Conservation (phyloP, 208 protist species). For the Angomonas ambiguus region DNA sequence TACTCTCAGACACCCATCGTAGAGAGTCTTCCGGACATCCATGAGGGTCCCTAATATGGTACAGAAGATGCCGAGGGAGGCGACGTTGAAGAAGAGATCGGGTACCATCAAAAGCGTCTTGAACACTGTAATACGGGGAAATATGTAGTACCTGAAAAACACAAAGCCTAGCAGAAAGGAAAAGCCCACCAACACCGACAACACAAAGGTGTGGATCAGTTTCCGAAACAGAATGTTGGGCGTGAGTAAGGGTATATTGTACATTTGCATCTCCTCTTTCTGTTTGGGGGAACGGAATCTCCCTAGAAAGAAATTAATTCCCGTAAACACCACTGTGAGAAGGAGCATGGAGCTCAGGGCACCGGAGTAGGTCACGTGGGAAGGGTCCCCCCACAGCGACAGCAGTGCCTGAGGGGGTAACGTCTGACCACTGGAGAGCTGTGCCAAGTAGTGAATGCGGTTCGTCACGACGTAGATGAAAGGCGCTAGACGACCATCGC, state of each 20-base stretch:
- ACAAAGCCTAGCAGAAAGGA: slow-evolving; percentile 6
- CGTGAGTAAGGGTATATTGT: slow-evolving; percentile 47
- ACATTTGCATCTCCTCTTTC: slow-evolving; percentile 27
- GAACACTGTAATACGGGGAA: slow-evolving; percentile 18
- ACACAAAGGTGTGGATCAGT: slow-evolving; percentile 47
- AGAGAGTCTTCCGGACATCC: slow-evolving; percentile 72
- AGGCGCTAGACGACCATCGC: neutral
- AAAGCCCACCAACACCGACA: slow-evolving; percentile 23
- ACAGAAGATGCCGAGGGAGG: slow-evolving; percentile 24
- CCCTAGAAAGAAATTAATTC: neutral
- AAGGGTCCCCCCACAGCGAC: neutral
- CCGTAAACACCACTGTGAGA: neutral
- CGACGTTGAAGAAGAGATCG: slow-evolving; percentile 21
- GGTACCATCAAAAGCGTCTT: neutral
- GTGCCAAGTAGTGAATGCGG: neutral
- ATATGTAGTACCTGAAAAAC: slow-evolving; percentile 4
- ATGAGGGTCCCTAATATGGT: slow-evolving; percentile 63
- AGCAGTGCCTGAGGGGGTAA: slow-evolving; percentile 2
- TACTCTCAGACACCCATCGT: slow-evolving; percentile 46
- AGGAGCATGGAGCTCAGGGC: neutral
- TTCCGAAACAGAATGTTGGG: slow-evolving; percentile 64
- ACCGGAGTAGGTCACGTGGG: neutral
- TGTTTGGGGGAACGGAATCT: slow-evolving; percentile 19
- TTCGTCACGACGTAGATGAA: neutral
- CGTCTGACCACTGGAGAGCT: neutral